Percentiles rank a stretch among this genome's conserved stretches.
These are phyloP conservation scores for Neurospora intermedia DNA, from an alignment of 495 filamentous ascomycete species.

Conservation along the genomic window DNA sequence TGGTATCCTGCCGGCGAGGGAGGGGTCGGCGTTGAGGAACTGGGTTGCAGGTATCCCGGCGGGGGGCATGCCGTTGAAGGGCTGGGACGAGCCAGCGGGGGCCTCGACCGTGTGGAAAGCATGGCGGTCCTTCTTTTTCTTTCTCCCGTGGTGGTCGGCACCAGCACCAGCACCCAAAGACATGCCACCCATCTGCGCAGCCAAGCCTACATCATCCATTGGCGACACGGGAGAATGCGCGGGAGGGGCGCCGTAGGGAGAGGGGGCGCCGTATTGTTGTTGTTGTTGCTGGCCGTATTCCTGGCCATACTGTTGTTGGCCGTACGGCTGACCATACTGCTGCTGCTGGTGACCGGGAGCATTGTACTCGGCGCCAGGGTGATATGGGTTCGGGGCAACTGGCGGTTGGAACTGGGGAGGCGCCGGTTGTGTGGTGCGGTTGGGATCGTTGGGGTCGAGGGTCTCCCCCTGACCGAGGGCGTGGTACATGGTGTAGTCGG, in stretches of 20 bases:
- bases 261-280: constrained; percentile 21
- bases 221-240: constrained; percentile 2
- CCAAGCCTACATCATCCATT: constrained; percentile 46
- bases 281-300: constrained; percentile 8
- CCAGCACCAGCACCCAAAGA: constrained; percentile 51
- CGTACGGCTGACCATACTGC: constrained; percentile 1
- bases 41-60: constrained; percentile 48
- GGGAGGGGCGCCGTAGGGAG: constrained; percentile 6
- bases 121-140: constrained; percentile 90
- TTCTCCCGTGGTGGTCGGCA: constrained; percentile 36
- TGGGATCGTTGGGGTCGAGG: constrained; percentile 52
- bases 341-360: constrained; percentile 11
- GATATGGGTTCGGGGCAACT: constrained; percentile 43
- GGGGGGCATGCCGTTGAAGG: constrained; percentile 55
- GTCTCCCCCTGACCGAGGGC: constrained; percentile 52
- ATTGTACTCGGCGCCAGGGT: constrained; percentile 45
- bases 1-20: constrained; percentile 9
- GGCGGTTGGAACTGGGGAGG: constrained; percentile 47
- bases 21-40: constrained; percentile 58
- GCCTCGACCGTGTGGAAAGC: constrained; percentile 82
- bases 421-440: constrained; percentile 44
- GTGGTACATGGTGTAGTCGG: constrained; percentile 70
- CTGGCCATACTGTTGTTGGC: constrained; percentile 8
- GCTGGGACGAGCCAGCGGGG: constrained; percentile 49
- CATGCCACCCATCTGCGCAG: constrained; percentile 81